These are phyloP conservation scores for Pleurotus djamor DNA, from an alignment of 768 basidiomycete species.

Conservation along the genomic window DNA sequence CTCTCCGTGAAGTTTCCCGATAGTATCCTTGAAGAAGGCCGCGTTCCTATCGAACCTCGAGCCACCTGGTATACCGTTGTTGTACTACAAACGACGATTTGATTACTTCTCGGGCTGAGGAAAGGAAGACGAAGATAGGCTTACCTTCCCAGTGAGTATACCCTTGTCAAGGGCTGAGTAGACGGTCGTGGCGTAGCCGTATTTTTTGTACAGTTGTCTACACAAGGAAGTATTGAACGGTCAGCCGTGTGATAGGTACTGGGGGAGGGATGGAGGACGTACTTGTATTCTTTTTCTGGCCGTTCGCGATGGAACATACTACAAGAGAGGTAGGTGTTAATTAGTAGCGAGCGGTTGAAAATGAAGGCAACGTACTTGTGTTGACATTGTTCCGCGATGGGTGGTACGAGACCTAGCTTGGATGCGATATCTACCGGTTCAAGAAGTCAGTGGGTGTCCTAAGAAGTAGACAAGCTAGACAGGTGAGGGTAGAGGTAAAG, in stretches of 20 bases:
- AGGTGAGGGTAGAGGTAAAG: neutral
- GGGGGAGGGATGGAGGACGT: no score
- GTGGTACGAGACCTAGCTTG: conserved; percentile 63
- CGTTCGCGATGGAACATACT: conserved; percentile 79
- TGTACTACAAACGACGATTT: conserved; percentile 62
- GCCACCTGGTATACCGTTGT: conserved; percentile 70
- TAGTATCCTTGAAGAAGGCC: conserved; percentile 49
- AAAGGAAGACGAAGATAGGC: no score
- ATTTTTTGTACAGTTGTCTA: conserved; percentile 59
- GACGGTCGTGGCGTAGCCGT: conserved; percentile 66
- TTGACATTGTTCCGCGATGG: conserved; percentile 77
- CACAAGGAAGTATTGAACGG: no score
- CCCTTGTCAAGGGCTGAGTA: conserved; percentile 77
- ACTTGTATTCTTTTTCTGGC: conserved; percentile 75
- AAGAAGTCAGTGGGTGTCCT: neutral
- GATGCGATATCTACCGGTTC: conserved; percentile 55
- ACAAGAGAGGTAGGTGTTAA: conserved; percentile 9
- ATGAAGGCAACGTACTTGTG: conserved; percentile 44
- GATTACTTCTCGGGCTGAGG: no score
- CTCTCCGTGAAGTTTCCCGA: conserved; percentile 49
- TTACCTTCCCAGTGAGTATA: conserved; percentile 74
- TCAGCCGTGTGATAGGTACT: no score
- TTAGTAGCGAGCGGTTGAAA: neutral
- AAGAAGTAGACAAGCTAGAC: conserved; percentile 16
- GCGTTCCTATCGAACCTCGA: conserved; percentile 66